phyloP scores from a whole-genome alignment of 192 early-diverging fungal species.

The Linnemannia zychae region DNA sequence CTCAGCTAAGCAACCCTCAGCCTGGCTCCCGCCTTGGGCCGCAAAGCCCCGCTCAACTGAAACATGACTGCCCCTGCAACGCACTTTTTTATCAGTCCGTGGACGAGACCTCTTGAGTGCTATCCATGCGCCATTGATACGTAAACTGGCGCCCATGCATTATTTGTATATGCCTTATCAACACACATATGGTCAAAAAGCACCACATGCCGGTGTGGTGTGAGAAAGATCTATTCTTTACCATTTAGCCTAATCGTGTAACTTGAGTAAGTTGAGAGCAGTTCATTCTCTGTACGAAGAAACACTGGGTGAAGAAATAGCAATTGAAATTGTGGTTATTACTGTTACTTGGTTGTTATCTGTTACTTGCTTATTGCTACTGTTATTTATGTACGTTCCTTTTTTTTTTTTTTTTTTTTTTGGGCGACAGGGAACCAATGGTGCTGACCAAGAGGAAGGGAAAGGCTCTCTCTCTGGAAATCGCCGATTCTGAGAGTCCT shows the following conservation, averaged over 20 bases:
- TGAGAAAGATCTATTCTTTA: background rate
- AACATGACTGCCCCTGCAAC: background rate
- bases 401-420: too few species aligned
- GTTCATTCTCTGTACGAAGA: background rate
- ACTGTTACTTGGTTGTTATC: too few species aligned
- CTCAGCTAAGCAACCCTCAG: background rate
- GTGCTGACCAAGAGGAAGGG: too few species aligned
- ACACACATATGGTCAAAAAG: background rate
- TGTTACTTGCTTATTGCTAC: too few species aligned
- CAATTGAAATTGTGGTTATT: background rate
- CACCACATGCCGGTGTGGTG: background rate
- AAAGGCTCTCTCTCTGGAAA: too few species aligned
- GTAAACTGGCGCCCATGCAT: background rate
- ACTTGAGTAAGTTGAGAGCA: too few species aligned
- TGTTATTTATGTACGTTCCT: too few species aligned
- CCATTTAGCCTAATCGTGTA: background rate
- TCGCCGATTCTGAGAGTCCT: too few species aligned
- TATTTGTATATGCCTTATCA: background rate
- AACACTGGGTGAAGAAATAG: background rate
- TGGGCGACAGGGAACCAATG: too few species aligned
- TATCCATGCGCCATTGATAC: background rate
- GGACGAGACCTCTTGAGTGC: background rate
- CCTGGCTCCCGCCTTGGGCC: background rate
- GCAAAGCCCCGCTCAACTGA: background rate
- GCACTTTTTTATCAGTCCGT: background rate